A percentile compares a stretch with the other conserved stretches of the same genome.
Evolutionary conservation across 139 green algal species (phyloP).

Genomic region (Chlorella sp.): DNA sequence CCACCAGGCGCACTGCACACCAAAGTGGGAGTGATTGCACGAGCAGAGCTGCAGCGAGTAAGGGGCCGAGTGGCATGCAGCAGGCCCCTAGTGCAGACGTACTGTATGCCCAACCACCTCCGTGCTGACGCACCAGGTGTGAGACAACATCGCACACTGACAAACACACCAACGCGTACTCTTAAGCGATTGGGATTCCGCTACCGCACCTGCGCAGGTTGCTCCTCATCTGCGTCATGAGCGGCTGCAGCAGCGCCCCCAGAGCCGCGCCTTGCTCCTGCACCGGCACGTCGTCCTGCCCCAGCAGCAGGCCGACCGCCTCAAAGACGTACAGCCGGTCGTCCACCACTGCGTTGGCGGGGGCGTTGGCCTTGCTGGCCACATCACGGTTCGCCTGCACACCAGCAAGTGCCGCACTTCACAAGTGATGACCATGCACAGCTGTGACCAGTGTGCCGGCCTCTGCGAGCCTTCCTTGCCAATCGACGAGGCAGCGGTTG

Average conservation of each 20-base stretch:
- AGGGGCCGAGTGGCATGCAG: too few species aligned
- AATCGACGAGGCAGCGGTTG: too few species aligned
- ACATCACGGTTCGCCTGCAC: slow-evolving; percentile 6
- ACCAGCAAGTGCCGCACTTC: not conserved
- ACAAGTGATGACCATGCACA: not conserved
- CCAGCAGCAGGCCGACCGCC: slow-evolving; percentile 73
- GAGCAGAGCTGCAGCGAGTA: too few species aligned
- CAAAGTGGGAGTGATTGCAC: too few species aligned
- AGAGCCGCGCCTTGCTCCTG: slow-evolving; percentile 59
- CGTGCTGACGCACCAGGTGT: too few species aligned
- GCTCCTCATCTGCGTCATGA: slow-evolving; percentile 48
- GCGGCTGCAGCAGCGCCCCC: slow-evolving; percentile 53
- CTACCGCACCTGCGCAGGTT: slow-evolving; percentile 5
- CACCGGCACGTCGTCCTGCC: slow-evolving; percentile 60
- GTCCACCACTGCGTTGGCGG: slow-evolving; percentile 38
- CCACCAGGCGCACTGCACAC: not conserved
- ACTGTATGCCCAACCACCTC: too few species aligned
- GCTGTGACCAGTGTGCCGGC: not conserved
- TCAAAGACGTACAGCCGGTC: slow-evolving; percentile 88
- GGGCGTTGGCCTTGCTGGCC: slow-evolving; percentile 7
- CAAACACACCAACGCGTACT: not conserved
- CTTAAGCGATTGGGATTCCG: too few species aligned
- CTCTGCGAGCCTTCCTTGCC: too few species aligned
- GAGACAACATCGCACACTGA: not conserved
- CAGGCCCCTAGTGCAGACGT: too few species aligned